phyloP scores from a whole-genome alignment of 2,329 filamentous ascomycete species.

The Alternaria sp. region DNA sequence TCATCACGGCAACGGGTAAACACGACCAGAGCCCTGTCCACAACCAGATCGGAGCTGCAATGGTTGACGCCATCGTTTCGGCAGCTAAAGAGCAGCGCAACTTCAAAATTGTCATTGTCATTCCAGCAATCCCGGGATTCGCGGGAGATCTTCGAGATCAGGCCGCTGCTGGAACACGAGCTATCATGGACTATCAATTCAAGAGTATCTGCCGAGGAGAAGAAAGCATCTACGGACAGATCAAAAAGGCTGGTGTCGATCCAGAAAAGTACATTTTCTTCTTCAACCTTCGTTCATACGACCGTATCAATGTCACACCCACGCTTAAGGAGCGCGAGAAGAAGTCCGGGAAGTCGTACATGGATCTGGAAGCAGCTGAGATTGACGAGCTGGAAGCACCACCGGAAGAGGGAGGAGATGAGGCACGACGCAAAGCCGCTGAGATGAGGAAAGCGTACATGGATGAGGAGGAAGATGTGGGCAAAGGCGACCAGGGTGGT shows the following conservation, averaged over 20 bases:
- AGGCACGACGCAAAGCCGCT: conserved; percentile 53
- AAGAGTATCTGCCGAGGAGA: conserved; percentile 93
- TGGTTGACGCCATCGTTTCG: conserved; percentile 86
- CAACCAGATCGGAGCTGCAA: conserved; percentile 85
- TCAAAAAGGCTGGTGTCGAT: conserved; percentile 75
- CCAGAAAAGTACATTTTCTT: conserved; percentile 83
- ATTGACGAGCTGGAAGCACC: conserved; percentile 82
- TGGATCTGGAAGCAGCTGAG: conserved; percentile 84
- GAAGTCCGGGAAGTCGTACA: conserved; percentile 80
- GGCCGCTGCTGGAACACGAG: conserved; percentile 79
- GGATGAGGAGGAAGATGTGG: conserved; percentile 49
- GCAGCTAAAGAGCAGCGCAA: conserved; percentile 84
- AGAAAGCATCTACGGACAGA: conserved; percentile 84
- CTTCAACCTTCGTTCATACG: conserved; percentile 93
- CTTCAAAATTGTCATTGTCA: conserved; percentile 88
- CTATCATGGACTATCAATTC: conserved; percentile 99
- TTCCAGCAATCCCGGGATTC: conserved; percentile 92
- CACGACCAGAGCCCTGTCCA: conserved; percentile 84
- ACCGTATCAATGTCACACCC: conserved; percentile 84
- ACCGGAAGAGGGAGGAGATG: conserved; percentile 37
- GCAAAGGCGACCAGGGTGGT: conserved; percentile 46
- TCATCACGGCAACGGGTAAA: conserved; percentile 78
- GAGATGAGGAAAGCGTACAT: conserved; percentile 57
- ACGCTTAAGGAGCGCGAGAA: conserved; percentile 77
- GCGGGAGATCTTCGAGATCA: conserved; percentile 86